Conservation (phyloP, 2,329 filamentous ascomycete species). For the Periconia sp. region DNA sequence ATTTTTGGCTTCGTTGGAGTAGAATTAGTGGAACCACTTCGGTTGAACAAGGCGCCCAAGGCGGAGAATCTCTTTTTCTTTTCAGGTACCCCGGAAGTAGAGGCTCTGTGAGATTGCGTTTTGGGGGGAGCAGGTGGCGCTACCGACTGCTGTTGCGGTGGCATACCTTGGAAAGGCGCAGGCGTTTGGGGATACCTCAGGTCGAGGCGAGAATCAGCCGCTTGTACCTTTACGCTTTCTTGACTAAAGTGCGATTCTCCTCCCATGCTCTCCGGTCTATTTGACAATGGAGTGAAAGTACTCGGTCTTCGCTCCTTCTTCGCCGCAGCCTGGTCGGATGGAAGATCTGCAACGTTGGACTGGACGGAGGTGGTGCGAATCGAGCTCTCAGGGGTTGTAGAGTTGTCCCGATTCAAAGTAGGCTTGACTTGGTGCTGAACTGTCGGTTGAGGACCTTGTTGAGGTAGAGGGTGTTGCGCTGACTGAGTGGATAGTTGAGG, state of each 20-base stretch:
- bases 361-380: slow-evolving; percentile 28
- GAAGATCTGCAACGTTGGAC: slow-evolving; percentile 29
- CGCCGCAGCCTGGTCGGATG: slow-evolving; percentile 21
- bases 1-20: slow-evolving; percentile 39
- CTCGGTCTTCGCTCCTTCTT: slow-evolving; percentile 23
- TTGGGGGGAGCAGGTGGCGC: slow-evolving; percentile 15
- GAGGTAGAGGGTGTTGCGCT: no score
- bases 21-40: slow-evolving; percentile 40
- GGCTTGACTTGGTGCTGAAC: neutral
- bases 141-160: slow-evolving; percentile 25
- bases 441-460: no score
- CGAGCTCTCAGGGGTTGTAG: slow-evolving; percentile 1
- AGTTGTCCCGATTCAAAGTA: slow-evolving; percentile 1
- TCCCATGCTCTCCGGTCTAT: slow-evolving; percentile 32
- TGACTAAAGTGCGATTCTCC: slow-evolving; percentile 38
- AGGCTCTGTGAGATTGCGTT: slow-evolving; percentile 17
- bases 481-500: no score
- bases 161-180: slow-evolving; percentile 27
- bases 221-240: slow-evolving; percentile 34
- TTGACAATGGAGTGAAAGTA: slow-evolving; percentile 13
- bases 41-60: slow-evolving; percentile 51
- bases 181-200: slow-evolving; percentile 29
- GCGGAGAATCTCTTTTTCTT: slow-evolving; percentile 55
- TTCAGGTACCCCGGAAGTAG: slow-evolving; percentile 25
- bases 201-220: slow-evolving; percentile 36